Evolutionary conservation across 768 basidiomycete genomes (phyloP).

Genomic region (Daedaleopsis sinensis): DNA sequence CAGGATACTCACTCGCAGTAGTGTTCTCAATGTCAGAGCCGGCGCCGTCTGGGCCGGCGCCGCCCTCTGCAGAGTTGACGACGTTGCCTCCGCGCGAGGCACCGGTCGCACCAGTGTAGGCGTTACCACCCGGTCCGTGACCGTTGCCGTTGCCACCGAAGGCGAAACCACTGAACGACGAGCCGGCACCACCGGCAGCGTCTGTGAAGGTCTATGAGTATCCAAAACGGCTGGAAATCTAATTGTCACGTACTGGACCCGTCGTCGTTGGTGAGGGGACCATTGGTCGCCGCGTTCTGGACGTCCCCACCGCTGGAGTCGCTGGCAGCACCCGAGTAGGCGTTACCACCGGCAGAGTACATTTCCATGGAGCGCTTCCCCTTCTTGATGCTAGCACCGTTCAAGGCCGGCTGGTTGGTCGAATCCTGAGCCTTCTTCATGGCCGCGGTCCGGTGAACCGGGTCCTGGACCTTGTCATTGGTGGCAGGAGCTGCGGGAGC

Average conservation of each 20-base stretch:
- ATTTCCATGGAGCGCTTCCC: conserved; percentile 27
- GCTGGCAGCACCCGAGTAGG: conserved; percentile 27
- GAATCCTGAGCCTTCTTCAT: conserved; percentile 13
- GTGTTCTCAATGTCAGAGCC: conserved; percentile 13
- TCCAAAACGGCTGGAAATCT: not conserved
- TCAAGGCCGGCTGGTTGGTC: conserved; percentile 3
- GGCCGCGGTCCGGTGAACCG: conserved; percentile 13
- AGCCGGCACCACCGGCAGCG: conserved; percentile 18
- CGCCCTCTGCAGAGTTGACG: conserved; percentile 5
- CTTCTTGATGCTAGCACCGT: not conserved
- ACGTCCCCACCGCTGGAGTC: conserved; percentile 26
- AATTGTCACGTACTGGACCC: conserved; percentile 18
- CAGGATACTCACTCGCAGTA: conserved; percentile 9
- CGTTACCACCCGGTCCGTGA: conserved; percentile 24
- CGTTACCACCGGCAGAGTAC: conserved; percentile 30
- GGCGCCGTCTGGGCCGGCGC: not conserved
- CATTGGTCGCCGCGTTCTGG: conserved; percentile 11
- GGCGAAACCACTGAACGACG: conserved; percentile 22
- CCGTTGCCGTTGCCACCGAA: conserved; percentile 24
- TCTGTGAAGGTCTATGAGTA: conserved; percentile 8
- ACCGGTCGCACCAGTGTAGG: conserved; percentile 21
- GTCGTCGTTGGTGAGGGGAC: conserved; percentile 17
- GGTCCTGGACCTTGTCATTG: not conserved
- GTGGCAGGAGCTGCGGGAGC: no score
- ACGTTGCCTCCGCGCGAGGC: conserved; percentile 20